Evolutionary conservation across 805 yeast genomes (phyloP), one percentile per base, ranked within the genome.

Genomic region (Hanseniaspora hatyaiensis): DNA sequence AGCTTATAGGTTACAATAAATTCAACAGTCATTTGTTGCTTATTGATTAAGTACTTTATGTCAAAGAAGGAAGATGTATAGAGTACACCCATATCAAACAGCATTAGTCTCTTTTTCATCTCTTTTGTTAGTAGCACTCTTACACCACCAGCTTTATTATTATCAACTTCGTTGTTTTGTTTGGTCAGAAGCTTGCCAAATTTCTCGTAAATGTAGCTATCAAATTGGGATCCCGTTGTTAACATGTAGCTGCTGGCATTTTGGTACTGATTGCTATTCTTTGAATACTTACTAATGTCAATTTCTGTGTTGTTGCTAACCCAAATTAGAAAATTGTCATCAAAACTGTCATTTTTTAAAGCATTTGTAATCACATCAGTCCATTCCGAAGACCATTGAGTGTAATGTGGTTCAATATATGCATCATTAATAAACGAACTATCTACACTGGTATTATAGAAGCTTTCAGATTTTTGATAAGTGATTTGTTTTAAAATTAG

Each of bases 31-130:
- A 23, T 37, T 16, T 16, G 9, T 18, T 15, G 20, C 3, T 40
- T 32, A 31, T 22, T 40, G 12, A 40, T 20, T 11, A 31, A 20
- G 9, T 45, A 45, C 8, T 45, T 45, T 19, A 45, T 22, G 8
- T 36, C 34, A 24, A 16, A 45, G 15, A 31, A 23, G 3, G 11
- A 9, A 13, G 23, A 28, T 18, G 26, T 32, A 11, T 13, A 19
- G 9, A 45, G 20, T 12, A 45, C 34, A 16, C 49, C 49, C 23
- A 37, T 29, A 39, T 45, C 40, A 24, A 34, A 33, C 13, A 24
- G n/a, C 3, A 45, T n/a, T 8, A 45, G 12, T 37, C 49, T 45
- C 18, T 37, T 45, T 31, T 24, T 24, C 4, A 37, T 6, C 5
- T 36, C 24, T 11, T 19, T 29, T 3, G 11, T 16, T n/a, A 45